phyloP scores from a whole-genome alignment of 2,329 filamentous ascomycete genomes.

The Fusarium pseudonygamai region DNA sequence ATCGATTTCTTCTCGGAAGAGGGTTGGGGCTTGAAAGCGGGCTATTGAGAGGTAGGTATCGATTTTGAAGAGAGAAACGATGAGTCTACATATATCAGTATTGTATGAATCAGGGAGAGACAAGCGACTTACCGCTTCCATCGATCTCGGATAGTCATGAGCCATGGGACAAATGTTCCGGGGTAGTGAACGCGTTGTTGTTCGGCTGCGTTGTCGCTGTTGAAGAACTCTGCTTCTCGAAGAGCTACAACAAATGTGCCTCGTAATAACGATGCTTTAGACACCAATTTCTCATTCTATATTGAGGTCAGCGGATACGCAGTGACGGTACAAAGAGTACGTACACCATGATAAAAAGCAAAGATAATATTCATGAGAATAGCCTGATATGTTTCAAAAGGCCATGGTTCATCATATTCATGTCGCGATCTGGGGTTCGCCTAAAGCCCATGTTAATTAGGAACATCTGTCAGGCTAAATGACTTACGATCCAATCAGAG shows the following conservation, averaged over 20 bases:
- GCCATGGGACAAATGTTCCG: conserved; percentile 51
- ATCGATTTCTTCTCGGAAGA: conserved; percentile 52
- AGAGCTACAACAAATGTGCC: conserved; percentile 48
- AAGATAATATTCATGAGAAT: conserved; percentile 53
- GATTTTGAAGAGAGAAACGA: conserved; percentile 49
- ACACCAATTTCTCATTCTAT: conserved; percentile 47
- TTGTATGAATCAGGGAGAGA: rapidly evolving
- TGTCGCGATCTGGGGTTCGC: conserved; percentile 24
- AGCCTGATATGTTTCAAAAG: conserved; percentile 47
- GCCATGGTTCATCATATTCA: conserved; percentile 39
- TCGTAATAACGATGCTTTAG: conserved; percentile 47
- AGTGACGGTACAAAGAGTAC: background rate
- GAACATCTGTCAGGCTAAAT: background rate
- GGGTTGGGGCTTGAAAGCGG: conserved; percentile 44
- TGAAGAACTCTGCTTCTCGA: conserved; percentile 51
- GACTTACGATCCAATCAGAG: conserved; percentile 44
- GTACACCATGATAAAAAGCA: conserved; percentile 49
- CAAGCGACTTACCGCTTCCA: conserved; percentile 47
- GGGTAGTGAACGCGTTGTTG: conserved; percentile 50
- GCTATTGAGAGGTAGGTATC: conserved; percentile 50
- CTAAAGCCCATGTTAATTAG: conserved; percentile 5
- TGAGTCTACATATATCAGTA: conserved; percentile 42
- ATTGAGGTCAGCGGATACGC: background rate
- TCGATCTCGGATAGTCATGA: conserved; percentile 44
- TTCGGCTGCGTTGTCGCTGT: conserved; percentile 45